These are phyloP conservation scores for Verticillium longisporum DNA, from an alignment of 2,329 filamentous ascomycete species.

Conservation along the genomic window DNA sequence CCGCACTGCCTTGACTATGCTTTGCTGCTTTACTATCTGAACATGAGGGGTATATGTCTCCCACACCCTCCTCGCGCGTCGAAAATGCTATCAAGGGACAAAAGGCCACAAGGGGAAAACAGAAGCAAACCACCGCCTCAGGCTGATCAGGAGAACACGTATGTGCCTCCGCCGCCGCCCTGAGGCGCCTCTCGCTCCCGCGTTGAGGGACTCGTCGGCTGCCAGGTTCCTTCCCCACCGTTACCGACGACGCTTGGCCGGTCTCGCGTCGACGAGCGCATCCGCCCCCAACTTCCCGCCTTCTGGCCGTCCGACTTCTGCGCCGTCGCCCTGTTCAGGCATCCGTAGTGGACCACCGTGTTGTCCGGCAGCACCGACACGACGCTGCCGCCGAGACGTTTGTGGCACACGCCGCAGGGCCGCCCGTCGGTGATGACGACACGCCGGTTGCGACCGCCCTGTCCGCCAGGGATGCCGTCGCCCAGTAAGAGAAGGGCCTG, in stretches of 20 bases:
- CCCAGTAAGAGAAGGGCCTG: slow-evolving; percentile 71
- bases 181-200: too few relatives aligned
- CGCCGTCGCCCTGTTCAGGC: slow-evolving; percentile 47
- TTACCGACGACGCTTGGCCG: neutral
- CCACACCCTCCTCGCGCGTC: slow-evolving; percentile 3
- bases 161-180: slow-evolving; percentile 13
- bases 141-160: slow-evolving; percentile 1
- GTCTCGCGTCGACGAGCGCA: slow-evolving; percentile 12
- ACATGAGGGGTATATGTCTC: neutral
- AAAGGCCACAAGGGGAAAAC: neutral
- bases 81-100: slow-evolving; percentile 14
- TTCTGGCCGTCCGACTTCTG: slow-evolving; percentile 23
- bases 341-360: slow-evolving; percentile 75
- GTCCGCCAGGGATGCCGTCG: slow-evolving; percentile 47
- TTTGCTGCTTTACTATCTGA: neutral
- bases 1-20: neutral
- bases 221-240: slow-evolving; percentile 12
- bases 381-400: slow-evolving; percentile 84
- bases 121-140: neutral
- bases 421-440: slow-evolving; percentile 83
- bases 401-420: slow-evolving; percentile 88
- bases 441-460: slow-evolving; percentile 50
- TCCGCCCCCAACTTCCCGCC: slow-evolving; percentile 28
- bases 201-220: too few relatives aligned
- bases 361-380: slow-evolving; percentile 85